A percentile compares a stretch with the other conserved stretches of the same genome.
Evolutionary conservation across 345 rosid genomes (phyloP).

Genomic region (Syzygium jambos): DNA sequence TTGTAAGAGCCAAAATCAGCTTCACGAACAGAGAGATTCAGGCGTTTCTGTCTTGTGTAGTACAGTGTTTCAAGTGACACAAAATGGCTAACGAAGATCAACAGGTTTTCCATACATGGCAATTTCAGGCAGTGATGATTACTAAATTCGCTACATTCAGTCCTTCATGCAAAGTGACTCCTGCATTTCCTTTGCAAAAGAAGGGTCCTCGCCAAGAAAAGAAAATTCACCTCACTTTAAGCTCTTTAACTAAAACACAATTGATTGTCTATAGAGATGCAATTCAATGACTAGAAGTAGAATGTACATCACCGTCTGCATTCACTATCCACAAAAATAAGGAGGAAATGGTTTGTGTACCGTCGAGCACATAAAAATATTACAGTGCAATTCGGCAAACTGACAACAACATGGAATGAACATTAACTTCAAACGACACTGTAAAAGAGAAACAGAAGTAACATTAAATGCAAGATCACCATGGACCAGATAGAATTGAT

Average conservation of each 20-base stretch:
- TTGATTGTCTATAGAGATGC: not conserved
- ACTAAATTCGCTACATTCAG: not conserved
- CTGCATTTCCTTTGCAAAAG: not conserved
- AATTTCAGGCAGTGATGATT: not conserved
- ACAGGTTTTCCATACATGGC: not conserved
- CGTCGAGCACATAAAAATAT: not conserved
- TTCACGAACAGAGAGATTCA: not conserved
- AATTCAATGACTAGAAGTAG: not conserved
- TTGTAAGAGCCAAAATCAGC: not conserved
- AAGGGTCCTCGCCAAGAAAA: not conserved
- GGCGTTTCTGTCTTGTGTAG: not conserved
- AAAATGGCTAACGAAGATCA: not conserved
- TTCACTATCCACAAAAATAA: not conserved
- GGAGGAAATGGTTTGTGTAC: not conserved
- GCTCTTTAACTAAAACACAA: not conserved
- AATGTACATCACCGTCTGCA: not conserved
- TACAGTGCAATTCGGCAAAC: not conserved
- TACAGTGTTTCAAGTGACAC: not conserved
- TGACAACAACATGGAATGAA: not conserved
- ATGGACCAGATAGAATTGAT: not conserved
- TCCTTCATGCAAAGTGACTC: not conserved
- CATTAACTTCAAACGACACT: no score
- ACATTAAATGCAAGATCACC: not conserved
- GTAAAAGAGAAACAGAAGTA: not conserved
- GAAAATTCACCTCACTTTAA: not conserved